These are phyloP conservation scores for Metarhizium anisopliae DNA, from an alignment of 2,329 filamentous ascomycete genomes.

Conservation along the genomic window DNA sequence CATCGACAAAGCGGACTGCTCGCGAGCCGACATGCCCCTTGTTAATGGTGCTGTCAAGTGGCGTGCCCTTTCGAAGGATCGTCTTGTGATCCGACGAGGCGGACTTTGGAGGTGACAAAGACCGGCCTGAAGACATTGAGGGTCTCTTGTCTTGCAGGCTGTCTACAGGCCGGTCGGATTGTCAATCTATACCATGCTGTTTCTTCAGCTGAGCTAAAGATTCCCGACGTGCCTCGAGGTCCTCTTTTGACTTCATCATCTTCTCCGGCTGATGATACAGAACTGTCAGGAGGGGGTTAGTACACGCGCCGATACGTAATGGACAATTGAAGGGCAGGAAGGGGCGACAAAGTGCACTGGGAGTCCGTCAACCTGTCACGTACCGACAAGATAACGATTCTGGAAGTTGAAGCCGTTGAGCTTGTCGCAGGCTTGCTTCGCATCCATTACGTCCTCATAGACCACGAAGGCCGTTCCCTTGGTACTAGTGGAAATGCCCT, in stretches of 20 bases:
- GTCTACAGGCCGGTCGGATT: slow-evolving; percentile 62
- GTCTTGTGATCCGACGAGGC: slow-evolving; percentile 32
- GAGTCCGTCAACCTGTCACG: slow-evolving; percentile 21
- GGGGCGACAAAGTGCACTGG: background rate
- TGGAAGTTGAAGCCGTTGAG: slow-evolving; percentile 99
- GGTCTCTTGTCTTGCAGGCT: slow-evolving; percentile 32
- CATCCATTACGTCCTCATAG: slow-evolving; percentile 98
- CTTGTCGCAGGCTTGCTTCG: slow-evolving; percentile 98
- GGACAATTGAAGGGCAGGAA: background rate
- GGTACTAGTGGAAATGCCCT: slow-evolving; percentile 93
- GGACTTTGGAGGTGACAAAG: slow-evolving; percentile 36
- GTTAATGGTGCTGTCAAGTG: slow-evolving; percentile 23
- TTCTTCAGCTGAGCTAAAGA: slow-evolving; percentile 97
- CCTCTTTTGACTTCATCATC: slow-evolving; percentile 77
- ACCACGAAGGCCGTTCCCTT: slow-evolving; percentile 99
- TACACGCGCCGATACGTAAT: background rate
- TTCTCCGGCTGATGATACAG: slow-evolving; percentile 58
- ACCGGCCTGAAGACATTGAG: slow-evolving; percentile 53
- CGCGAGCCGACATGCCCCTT: slow-evolving; percentile 28
- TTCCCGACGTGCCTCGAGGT: slow-evolving; percentile 87
- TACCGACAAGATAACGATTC: slow-evolving; percentile 96
- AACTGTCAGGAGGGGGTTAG: slow-evolving; percentile 27
- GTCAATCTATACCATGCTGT: slow-evolving; percentile 98
- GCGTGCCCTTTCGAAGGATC: slow-evolving; percentile 34
- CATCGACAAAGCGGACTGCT: slow-evolving; percentile 33